Evolutionary conservation across 2,329 filamentous ascomycete genomes (phyloP), one percentile per base, ranked within the genome.

Genomic region (Coniochaeta sp.): DNA sequence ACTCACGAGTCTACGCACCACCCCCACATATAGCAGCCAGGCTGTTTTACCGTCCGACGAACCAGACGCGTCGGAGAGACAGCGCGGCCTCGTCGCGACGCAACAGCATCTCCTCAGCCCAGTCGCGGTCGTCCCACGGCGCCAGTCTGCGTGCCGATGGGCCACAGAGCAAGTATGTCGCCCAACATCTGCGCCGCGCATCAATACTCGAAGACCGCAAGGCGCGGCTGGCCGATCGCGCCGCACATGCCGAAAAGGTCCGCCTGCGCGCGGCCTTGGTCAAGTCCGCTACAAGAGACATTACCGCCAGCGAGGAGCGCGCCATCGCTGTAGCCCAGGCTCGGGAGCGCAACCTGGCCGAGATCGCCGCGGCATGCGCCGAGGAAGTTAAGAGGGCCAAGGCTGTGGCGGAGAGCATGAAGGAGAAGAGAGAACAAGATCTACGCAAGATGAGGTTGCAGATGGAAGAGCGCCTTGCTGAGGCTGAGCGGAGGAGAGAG

Each of bases 381-480:
- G 90, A 92, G 72, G 90, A 95, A 71, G 90, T 95, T 17, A 87
- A 89, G 70, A 83, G 89, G 64, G 90, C 90, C 58, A 93, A 93
- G 77, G 88, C 89, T 57, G 81, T 93, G n/a, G 90, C 90, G 16
- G 89, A 91, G 71, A 87, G 83, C 61, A 91, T 90, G 78, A 92
- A 91, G 73, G 88, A 90, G 75, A 88, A 89, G 71, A 86, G 90
- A 64, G 88, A 91, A 69, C 86, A 87, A 60, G 89, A 93, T 64
- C 82, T 89, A 60, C 81, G 81, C 65, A 86, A 86, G 68, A 80
- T 90, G 70, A 85, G 86, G 63, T 74, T 83, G 57, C 89, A 92
- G 71, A 91, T 93, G 81, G 88, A 93, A 70, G 89, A 92, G 75
- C 86, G 88, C 64, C 82, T 91, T 67, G 88, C 89, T 34, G 90